phyloP scores from a whole-genome alignment of 169 alveolate species.

The Babesia caballi region DNA sequence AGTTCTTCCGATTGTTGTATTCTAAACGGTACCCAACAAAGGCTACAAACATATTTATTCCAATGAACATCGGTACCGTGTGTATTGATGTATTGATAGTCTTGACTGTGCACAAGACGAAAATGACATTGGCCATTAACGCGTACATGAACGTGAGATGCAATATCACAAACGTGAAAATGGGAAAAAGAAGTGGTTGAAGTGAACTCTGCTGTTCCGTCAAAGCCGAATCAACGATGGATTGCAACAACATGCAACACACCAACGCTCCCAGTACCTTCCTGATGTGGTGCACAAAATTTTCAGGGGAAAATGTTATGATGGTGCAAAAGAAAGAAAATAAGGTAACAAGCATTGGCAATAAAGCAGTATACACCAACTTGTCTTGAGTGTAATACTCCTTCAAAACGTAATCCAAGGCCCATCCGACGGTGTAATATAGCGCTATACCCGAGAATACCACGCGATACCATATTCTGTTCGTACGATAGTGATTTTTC shows the following conservation, averaged over 20 bases:
- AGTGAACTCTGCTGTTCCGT: slow-evolving; percentile 35
- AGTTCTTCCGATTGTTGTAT: slow-evolving; percentile 78
- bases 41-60: slow-evolving; percentile 77
- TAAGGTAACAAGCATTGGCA: slow-evolving; percentile 13
- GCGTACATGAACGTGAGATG: slow-evolving; percentile 69
- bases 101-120: slow-evolving; percentile 14
- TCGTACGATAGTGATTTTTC: slow-evolving; percentile 66
- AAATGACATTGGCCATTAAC: slow-evolving; percentile 63
- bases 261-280: slow-evolving; percentile 38
- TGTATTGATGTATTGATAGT: slow-evolving; percentile 45
- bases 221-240: slow-evolving; percentile 3
- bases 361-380: background rate
- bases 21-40: slow-evolving; percentile 85
- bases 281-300: slow-evolving; percentile 27
- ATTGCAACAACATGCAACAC: slow-evolving; percentile 35
- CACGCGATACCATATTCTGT: slow-evolving; percentile 70
- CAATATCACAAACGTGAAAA: slow-evolving; percentile 73
- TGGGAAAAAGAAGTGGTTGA: slow-evolving; percentile 75
- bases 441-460: slow-evolving; percentile 60
- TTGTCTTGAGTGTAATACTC: background rate
- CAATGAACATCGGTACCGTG: slow-evolving; percentile 75
- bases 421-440: slow-evolving; percentile 39
- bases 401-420: slow-evolving; percentile 22
- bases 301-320: slow-evolving; percentile 19
- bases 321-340: slow-evolving; percentile 15